A percentile compares a stretch with the other conserved stretches of the same genome.
These are phyloP conservation scores for Lachnellula cervina DNA, from an alignment of 2,329 filamentous ascomycete genomes.

Conservation along the genomic window DNA sequence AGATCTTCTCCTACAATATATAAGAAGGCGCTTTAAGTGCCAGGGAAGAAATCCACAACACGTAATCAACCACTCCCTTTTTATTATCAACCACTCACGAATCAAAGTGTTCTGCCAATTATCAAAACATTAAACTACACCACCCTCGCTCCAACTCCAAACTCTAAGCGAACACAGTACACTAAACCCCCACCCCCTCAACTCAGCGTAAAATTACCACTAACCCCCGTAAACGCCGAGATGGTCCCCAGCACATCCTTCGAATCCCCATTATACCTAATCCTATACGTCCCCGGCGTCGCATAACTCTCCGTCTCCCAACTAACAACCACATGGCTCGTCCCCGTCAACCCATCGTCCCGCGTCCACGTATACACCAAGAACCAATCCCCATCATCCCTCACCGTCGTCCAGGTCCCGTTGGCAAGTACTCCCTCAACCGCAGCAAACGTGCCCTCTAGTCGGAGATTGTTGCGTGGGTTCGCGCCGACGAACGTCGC, in stretches of 20 bases:
- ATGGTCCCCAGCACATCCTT: conserved; percentile 59
- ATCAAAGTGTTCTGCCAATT: background rate
- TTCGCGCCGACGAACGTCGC: conserved; percentile 80
- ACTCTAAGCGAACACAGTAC: background rate
- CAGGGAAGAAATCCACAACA: too few species aligned
- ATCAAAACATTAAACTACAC: background rate
- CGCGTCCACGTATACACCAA: conserved; percentile 76
- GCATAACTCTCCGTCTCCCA: conserved; percentile 69
- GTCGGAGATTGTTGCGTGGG: conserved; percentile 77
- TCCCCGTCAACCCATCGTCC: conserved; percentile 61
- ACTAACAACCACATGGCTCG: conserved; percentile 69
- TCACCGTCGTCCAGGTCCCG: conserved; percentile 57
- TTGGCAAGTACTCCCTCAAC: conserved; percentile 60
- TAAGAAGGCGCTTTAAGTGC: too few species aligned
- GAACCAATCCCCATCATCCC: conserved; percentile 76
- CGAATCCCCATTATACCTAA: conserved; percentile 78
- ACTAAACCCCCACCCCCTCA: conserved; percentile 3
- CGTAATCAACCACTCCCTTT: too few species aligned
- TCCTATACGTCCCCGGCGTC: conserved; percentile 63
- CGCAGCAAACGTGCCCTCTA: conserved; percentile 71
- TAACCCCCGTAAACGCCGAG: conserved; percentile 63
- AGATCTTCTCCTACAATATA: too few species aligned
- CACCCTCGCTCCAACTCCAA: background rate
- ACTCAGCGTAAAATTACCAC: conserved; percentile 32
- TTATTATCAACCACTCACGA: background rate